Base-by-base conservation (phyloP, 2,329 filamentous ascomycete species). In the Mycosphaerella sp. region DNA sequence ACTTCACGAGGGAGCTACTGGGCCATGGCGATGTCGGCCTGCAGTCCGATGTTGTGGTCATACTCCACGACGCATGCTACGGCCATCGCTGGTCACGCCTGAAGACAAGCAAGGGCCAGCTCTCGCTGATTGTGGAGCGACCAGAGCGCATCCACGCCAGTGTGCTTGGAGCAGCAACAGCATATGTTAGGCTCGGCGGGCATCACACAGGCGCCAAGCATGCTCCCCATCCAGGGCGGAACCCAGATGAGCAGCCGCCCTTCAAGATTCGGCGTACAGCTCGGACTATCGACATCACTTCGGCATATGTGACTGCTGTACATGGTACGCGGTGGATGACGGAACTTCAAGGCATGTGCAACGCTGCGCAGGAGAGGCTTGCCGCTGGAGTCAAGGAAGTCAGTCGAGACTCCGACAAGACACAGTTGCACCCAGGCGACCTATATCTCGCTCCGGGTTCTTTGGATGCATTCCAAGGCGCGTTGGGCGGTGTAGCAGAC, bases 301-400 rank as follows among this genome's bases (percentile, higher is more conserved):
- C 89, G 2, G 78, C 81, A 2, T 84, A 84, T 0, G 90, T 97
- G 6, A 91, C 88, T 6, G 89, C 91, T 66, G 89, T 98, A 0
- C 93, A 98, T 70, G 91, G 91, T 0, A 78, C 75, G 2, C 86
- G 86, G 58, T 96, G 91, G 91, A 96, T 97, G 90, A 82, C 87
- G 46, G 91, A 97, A 66, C 72, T 98, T 43, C 86, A 84, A 68
- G 74, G 78, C 6, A 88, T 97, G 85, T 97, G 93, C 66, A 79
- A 88, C 28, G 75, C 80, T 40, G 89, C 91, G 3, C 87, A 88
- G 64, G 76, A 80, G 4, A 91, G 86, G 64, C 75, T 97, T 46
- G 86, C 87, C 5, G 73, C 81, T 56, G 86, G 84, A 50, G 84
- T 83, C 8, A 91, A 86, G 65, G 90, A 96, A 68, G 72, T 96